Conservation (phyloP, 257 asterid genomes). For the Rubia yunnanensis region DNA sequence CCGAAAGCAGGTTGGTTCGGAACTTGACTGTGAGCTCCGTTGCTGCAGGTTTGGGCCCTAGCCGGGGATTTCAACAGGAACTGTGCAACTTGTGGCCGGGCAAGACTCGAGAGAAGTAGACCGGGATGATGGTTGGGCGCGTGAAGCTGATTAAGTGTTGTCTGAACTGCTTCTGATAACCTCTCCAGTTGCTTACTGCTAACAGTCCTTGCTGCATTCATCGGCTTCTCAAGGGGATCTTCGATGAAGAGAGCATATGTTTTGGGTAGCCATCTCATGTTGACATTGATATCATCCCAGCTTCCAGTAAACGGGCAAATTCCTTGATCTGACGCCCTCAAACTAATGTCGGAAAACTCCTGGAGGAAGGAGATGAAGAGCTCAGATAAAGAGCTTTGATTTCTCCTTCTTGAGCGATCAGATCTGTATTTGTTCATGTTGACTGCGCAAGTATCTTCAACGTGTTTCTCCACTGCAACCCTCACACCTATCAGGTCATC, state of each 20-base stretch:
- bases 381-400: slow-evolving; percentile 58
- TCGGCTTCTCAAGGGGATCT: slow-evolving; percentile 96
- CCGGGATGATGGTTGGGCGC: slow-evolving; percentile 33
- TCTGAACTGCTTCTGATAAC: slow-evolving; percentile 47
- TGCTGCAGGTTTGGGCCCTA: slow-evolving; percentile 24
- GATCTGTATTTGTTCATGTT: slow-evolving; percentile 50
- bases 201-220: slow-evolving; percentile 71
- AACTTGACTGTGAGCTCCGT: slow-evolving; percentile 19
- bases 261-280: slow-evolving; percentile 93
- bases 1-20: slow-evolving; percentile 7
- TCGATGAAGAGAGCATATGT: slow-evolving; percentile 77
- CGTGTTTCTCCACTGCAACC: slow-evolving; percentile 58
- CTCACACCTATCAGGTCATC: slow-evolving; percentile 83
- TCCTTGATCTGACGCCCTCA: slow-evolving; percentile 62
- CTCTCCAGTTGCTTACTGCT: slow-evolving; percentile 37
- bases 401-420: slow-evolving; percentile 45
- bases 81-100: slow-evolving; percentile 37
- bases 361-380: slow-evolving; percentile 71
- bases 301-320: slow-evolving; percentile 53
- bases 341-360: slow-evolving; percentile 63
- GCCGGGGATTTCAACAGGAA: slow-evolving; percentile 21
- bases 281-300: slow-evolving; percentile 67
- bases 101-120: slow-evolving; percentile 33
- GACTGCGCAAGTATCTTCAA: slow-evolving; percentile 56
- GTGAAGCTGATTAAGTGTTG: slow-evolving; percentile 33